A percentile compares a stretch with the other conserved stretches of the same genome.
These are phyloP conservation scores for Penicillium janthinellum DNA, from an alignment of 2,329 filamentous ascomycete genomes.

Conservation along the genomic window DNA sequence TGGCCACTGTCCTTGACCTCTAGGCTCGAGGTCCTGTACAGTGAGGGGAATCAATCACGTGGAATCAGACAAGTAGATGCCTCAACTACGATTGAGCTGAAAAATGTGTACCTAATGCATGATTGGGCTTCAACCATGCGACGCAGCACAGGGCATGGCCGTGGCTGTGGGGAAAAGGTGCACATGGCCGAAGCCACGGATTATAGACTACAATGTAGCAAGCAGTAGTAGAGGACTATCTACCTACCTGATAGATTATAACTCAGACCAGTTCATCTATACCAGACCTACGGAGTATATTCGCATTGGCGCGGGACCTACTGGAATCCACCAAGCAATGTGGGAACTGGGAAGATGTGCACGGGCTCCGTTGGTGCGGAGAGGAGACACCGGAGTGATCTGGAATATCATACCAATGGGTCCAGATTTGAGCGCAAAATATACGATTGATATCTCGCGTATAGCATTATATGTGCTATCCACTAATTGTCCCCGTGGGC, in stretches of 20 bases:
- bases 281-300: no score
- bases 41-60: constrained; percentile 28
- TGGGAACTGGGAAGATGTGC: neutral
- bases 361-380: constrained; percentile 19
- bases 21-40: neutral
- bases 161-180: neutral
- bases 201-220: neutral
- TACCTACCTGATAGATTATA: no score
- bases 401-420: no score
- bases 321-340: neutral
- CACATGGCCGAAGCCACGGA: neutral
- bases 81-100: neutral
- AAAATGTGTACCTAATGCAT: neutral
- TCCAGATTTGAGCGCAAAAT: neutral
- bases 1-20: neutral
- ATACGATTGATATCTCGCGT: neutral
- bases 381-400: neutral
- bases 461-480: neutral
- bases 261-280: no score
- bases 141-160: no score
- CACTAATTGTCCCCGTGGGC: no score
- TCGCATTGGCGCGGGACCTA: neutral
- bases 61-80: neutral
- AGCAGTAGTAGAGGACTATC: no score
- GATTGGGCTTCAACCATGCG: neutral